Conservation (phyloP, 2,329 filamentous ascomycete species). For the Amphichorda felina region DNA sequence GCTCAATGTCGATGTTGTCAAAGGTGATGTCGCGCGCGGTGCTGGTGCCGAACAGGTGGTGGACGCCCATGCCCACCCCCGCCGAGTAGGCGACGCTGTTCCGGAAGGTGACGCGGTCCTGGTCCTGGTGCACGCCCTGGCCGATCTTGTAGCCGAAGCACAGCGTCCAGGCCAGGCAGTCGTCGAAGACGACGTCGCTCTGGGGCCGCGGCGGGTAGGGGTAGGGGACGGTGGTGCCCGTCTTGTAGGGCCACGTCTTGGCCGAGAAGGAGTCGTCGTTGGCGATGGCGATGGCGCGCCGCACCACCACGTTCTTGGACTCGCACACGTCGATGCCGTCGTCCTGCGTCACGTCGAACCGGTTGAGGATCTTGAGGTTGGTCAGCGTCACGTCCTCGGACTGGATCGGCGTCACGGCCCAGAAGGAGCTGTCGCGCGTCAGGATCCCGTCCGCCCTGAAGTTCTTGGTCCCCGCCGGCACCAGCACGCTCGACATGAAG, state of each 20-base stretch:
- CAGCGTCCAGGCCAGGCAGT: constrained; percentile 1
- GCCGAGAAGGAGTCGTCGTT: constrained; percentile 3
- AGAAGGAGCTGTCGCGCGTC: constrained; percentile 3
- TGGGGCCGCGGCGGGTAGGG: neutral
- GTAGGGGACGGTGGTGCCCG: constrained; percentile 2
- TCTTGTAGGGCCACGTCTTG: constrained; percentile 3
- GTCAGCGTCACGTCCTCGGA: constrained; percentile 1
- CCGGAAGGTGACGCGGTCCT: constrained; percentile 1
- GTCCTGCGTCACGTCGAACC: constrained; percentile 3
- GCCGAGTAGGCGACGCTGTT: constrained; percentile 1
- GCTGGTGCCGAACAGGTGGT: constrained; percentile 1
- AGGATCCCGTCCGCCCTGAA: constrained; percentile 1
- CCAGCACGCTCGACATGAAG: neutral
- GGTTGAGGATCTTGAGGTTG: constrained; percentile 3
- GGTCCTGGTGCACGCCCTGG: constrained; percentile 1
- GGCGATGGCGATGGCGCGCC: constrained; percentile 2
- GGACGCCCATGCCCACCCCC: constrained; percentile 1
- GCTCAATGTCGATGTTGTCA: constrained; percentile 2
- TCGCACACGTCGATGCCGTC: constrained; percentile 2
- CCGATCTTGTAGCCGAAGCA: constrained; percentile 2
- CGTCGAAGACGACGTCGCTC: constrained; percentile 2
- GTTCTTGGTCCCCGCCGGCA: constrained; percentile 1
- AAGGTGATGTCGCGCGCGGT: constrained; percentile 1
- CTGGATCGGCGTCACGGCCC: constrained; percentile 2
- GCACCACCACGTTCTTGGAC: neutral